A percentile compares a stretch with the other conserved stretches of the same genome.
phyloP scores from a whole-genome alignment of 208 protist genomes.

The Tritrichomonas musculus region DNA sequence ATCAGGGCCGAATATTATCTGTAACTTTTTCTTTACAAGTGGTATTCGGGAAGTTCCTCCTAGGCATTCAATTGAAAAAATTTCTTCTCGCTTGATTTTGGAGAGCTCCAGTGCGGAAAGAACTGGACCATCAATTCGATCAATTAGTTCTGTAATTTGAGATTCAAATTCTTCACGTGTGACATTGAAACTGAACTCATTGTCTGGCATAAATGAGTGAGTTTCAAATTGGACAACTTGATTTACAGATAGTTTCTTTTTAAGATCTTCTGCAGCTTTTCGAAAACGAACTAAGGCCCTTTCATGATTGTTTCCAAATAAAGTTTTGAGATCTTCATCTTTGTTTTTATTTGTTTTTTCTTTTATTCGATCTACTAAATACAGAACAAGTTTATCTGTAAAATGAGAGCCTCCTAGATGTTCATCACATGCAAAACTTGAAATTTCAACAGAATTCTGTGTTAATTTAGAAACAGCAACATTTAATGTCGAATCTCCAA shows the following conservation, averaged over 20 bases:
- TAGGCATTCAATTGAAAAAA: background rate
- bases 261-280: constrained; percentile 31
- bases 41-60: background rate
- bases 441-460: constrained; percentile 30
- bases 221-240: constrained; percentile 39
- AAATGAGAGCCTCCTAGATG: constrained; percentile 43
- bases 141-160: background rate
- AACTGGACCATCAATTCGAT: background rate
- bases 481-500: background rate
- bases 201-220: constrained; percentile 42
- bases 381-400: background rate
- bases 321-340: too few species aligned
- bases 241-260: constrained; percentile 45
- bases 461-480: background rate
- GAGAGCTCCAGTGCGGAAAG: background rate
- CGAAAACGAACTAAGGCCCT: constrained; percentile 24
- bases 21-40: background rate
- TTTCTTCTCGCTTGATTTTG: background rate
- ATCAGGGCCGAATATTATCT: background rate
- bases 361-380: constrained; percentile 37
- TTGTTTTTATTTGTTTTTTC: constrained; percentile 33
- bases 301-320: too few species aligned
- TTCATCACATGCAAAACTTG: constrained; percentile 9
- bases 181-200: background rate
- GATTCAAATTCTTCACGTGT: background rate